phyloP scores from a whole-genome alignment of 192 early-diverging fungal genomes.

The Neocallimastix lanati region DNA sequence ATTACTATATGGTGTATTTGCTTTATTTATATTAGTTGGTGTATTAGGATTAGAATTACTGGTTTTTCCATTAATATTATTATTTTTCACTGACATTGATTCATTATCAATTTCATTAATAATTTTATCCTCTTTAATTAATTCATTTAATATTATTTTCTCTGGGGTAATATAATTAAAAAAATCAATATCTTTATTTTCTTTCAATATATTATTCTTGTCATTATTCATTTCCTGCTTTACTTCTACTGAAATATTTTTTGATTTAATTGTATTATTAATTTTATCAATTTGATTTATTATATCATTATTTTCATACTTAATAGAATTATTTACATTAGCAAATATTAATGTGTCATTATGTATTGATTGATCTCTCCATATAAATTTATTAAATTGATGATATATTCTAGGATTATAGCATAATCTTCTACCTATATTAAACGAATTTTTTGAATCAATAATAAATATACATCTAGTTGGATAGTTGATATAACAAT shows the following conservation, averaged over 20 bases:
- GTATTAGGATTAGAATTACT: background rate
- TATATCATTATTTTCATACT: background rate
- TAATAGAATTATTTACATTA: background rate
- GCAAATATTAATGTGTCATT: background rate
- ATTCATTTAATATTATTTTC: background rate
- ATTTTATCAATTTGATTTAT: background rate
- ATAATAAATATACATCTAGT: background rate
- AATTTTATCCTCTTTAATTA: background rate
- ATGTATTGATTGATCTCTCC: background rate
- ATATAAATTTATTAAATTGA: background rate
- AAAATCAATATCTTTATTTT: background rate
- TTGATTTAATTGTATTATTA: background rate
- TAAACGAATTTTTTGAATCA: background rate
- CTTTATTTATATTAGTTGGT: background rate
- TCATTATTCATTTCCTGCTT: too few relatives aligned
- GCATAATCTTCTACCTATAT: background rate
- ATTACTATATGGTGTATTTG: background rate
- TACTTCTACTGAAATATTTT: too few relatives aligned
- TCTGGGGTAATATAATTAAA: background rate
- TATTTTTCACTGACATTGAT: background rate
- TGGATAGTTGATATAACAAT: background rate
- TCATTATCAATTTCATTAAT: background rate
- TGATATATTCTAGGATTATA: background rate
- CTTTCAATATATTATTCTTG: background rate
- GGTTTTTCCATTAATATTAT: background rate